Conservation (phyloP, 495 filamentous ascomycete species). For the Aspergillus sclerotiicarbonarius region DNA sequence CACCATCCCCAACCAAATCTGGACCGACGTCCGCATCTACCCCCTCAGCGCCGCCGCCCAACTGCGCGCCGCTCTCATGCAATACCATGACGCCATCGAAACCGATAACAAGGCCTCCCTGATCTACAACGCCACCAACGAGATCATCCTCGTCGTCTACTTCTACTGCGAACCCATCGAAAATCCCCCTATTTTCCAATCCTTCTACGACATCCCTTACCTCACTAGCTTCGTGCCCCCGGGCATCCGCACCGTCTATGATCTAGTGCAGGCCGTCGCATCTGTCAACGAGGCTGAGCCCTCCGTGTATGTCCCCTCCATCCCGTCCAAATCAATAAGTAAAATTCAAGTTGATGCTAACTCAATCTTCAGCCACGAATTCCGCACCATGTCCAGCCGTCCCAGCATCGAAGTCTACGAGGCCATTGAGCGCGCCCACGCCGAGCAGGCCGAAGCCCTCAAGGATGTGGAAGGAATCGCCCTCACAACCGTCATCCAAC, state of each 20-base stretch:
- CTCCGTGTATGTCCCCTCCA: background rate
- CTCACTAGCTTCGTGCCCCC: conserved; percentile 12
- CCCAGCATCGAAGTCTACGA: conserved; percentile 40
- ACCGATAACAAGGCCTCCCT: conserved; percentile 20
- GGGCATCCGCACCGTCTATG: conserved; percentile 12
- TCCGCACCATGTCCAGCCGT: conserved; percentile 30
- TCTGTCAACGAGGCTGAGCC: conserved; percentile 1
- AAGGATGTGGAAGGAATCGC: background rate
- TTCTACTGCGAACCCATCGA: conserved; percentile 24
- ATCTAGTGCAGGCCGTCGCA: conserved; percentile 14
- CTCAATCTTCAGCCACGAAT: conserved; percentile 1
- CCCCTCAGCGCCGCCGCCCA: background rate
- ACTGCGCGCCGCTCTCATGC: conserved; percentile 12
- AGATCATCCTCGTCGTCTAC: conserved; percentile 17
- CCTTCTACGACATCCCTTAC: conserved; percentile 19
- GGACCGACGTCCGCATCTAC: conserved; percentile 14
- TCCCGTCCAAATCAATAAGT: background rate
- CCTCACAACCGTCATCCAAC: conserved; percentile 10
- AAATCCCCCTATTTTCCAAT: conserved; percentile 18
- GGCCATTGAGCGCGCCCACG: conserved; percentile 24
- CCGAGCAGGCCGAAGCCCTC: background rate
- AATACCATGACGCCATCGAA: conserved; percentile 17
- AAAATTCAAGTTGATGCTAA: background rate
- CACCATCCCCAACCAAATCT: conserved; percentile 13
- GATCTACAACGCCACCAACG: conserved; percentile 12